Base-by-base conservation (phyloP, 495 filamentous ascomycete genomes). In the Recurvomyces mirabilis region DNA sequence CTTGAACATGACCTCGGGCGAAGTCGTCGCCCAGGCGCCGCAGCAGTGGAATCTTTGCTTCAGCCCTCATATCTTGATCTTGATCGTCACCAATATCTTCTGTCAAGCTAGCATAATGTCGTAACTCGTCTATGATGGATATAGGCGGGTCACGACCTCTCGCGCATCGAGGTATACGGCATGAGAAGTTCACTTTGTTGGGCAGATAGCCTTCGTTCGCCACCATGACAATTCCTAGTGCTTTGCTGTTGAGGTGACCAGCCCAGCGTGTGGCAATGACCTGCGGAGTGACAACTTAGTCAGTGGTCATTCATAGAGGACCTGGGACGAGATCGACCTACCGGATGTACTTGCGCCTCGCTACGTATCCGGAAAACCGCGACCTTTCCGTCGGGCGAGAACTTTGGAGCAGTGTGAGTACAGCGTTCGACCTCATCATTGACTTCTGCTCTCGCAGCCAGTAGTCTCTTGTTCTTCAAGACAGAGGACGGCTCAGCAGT, bases 201-300 rank as follows among this genome's bases (percentile, higher is more conserved):
- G 67, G 66, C 0, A 72, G 61, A 54, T 78, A 80, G 9, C 73
- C 76, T 19, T 68, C 65, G 42, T 80, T 79, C 0, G 75, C 76
- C 6, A 69, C 70, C 45, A 77, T 56, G 13, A 80, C 60, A 9
- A 77, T 64, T 33, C 78, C 70, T 11, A 77, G 60, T 24, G 63
- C 64, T 31, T 67, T 60, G 19, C 68, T 68, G 23, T 63, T 58
- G 13, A 80, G 60, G 31, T 68, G 58, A 0, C 68, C 66, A 14
- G 73, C 68, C 76, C 76, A 78, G 24, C 74, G 60, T 5, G 71
- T 76, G 19, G 74, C 74, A 44, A 79, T 75, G 10, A 77, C n/a
- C n/a, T n/a, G n/a, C n/a, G n/a, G n/a, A n/a, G n/a, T n/a, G n/a
- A n/a, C n/a, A n/a, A n/a, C n/a, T n/a, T n/a, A n/a, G n/a, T n/a